phyloP scores from a whole-genome alignment of 2,329 filamentous ascomycete species.

The Clonostachys rhizophaga region DNA sequence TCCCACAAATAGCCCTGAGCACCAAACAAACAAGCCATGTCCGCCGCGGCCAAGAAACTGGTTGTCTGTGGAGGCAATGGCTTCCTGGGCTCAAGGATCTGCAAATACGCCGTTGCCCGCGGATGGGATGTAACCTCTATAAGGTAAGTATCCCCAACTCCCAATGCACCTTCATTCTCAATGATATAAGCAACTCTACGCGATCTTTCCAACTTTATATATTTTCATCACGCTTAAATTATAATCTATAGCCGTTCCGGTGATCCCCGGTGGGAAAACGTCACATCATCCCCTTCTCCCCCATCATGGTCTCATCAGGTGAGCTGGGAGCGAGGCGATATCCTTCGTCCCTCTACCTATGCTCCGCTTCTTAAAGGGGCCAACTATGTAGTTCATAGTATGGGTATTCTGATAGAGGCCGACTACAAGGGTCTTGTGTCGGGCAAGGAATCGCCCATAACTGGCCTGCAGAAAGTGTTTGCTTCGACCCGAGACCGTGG shows the following conservation, averaged over 20 bases:
- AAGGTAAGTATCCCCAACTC: constrained; percentile 50
- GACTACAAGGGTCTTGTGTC: constrained; percentile 94
- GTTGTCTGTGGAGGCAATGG: constrained; percentile 93
- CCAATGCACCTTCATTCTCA: neutral
- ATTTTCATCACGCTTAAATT: constrained; percentile 9
- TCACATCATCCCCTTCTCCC: constrained; percentile 65
- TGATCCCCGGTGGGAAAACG: constrained; percentile 76
- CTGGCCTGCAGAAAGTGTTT: constrained; percentile 76
- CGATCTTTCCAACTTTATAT: neutral
- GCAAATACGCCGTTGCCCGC: constrained; percentile 77
- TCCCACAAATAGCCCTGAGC: neutral
- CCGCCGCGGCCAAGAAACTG: constrained; percentile 65
- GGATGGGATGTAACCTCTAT: constrained; percentile 93
- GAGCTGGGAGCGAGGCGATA: constrained; percentile 82
- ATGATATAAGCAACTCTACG: neutral
- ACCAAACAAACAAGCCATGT: constrained; percentile 30
- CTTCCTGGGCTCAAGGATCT: constrained; percentile 85
- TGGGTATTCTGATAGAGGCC: constrained; percentile 94
- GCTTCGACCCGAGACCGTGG: constrained; percentile 58
- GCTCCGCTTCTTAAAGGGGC: constrained; percentile 69
- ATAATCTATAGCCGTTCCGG: constrained; percentile 69
- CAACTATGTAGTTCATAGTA: constrained; percentile 85
- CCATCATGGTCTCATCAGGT: constrained; percentile 81
- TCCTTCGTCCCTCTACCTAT: constrained; percentile 80
- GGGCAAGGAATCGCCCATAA: constrained; percentile 76